Evolutionary conservation across 2,329 filamentous ascomycete species (phyloP), one percentile per base, ranked within the genome.

Genomic region (Remersonia thermophila): DNA sequence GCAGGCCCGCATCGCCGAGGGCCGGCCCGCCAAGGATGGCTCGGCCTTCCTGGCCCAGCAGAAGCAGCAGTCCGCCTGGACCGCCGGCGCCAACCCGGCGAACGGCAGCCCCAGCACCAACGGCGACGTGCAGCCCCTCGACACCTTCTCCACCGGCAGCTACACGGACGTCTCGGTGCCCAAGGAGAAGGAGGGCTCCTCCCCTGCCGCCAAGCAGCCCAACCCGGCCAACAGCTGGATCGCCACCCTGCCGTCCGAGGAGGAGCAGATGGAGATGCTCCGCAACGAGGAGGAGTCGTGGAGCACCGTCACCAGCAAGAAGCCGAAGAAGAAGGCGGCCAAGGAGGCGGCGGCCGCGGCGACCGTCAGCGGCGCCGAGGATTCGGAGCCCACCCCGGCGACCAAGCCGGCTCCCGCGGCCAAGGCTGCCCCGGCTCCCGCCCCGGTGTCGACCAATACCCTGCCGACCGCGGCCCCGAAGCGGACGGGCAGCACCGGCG

Each of bases 11-110:
- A 73, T 86, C 54, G 75, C 83, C 33, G 85, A 93, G 57, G 86
- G 86, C 42, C 76, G 83, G 47, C 68, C 83, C 30, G 82, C 84
- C 37, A 85, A 84, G 67, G 87, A 91, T 49, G 86, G 87, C 30
- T 76, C 72, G 12, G 57, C 65, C 39, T 78, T 71, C 53, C 61
- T 65, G 54, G 64, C 68, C 7, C 54, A 56, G 1, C 49, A 56
- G 36, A 44, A 49, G 14, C 39, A 44, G 35, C 53, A 59, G 36
- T 64, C 62, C 35, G 57, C 56, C 17, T 65, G 61, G 60, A 54
- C 49, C 28, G 56, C 53, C 33, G 63, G 66, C 36, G 56, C 53
- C 33, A 64, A 66, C 36, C 41, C 40, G 14, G 36, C 65, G 63
- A 60, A 57, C 37, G 55, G 59, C 44, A 55, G 55, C 38, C 47